A percentile compares a stretch with the other conserved stretches of the same genome.
Conservation (phyloP, 805 yeast genomes). For the Dipodascopsis uninucleata region DNA sequence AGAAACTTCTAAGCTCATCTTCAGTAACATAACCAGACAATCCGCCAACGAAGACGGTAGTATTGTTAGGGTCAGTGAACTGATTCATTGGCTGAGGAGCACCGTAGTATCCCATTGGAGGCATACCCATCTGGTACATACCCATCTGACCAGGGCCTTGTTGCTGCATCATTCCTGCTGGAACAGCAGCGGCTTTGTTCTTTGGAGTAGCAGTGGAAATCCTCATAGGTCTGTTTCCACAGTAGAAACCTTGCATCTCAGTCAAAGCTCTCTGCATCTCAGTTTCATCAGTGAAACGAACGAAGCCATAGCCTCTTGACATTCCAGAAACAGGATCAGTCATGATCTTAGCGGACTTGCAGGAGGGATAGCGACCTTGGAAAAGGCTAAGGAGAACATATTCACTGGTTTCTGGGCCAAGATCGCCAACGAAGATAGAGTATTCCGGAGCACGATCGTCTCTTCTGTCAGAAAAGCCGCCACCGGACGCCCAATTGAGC, state of each 20-base stretch:
- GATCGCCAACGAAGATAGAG: slow-evolving; percentile 83
- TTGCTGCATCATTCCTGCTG: slow-evolving; percentile 30
- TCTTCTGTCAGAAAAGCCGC: slow-evolving; percentile 35
- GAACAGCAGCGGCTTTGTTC: slow-evolving; percentile 36
- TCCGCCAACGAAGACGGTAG: slow-evolving; percentile 70
- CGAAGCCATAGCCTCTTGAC: slow-evolving; percentile 86
- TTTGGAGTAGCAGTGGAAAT: slow-evolving; percentile 67
- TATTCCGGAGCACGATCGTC: slow-evolving; percentile 44
- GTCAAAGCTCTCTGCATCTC: slow-evolving; percentile 68
- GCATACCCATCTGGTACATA: slow-evolving; percentile 32
- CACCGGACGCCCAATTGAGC: slow-evolving; percentile 77
- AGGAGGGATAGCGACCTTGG: slow-evolving; percentile 65
- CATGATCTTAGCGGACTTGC: slow-evolving; percentile 75
- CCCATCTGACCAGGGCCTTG: slow-evolving; percentile 32
- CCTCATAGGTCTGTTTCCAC: slow-evolving; percentile 72
- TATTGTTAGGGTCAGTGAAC: slow-evolving; percentile 75
- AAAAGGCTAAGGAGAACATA: slow-evolving; percentile 60
- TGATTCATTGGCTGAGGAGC: slow-evolving; percentile 43
- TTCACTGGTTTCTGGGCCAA: slow-evolving; percentile 71
- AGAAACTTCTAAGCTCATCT: slow-evolving; percentile 56
- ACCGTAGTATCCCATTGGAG: slow-evolving; percentile 35
- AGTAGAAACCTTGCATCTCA: slow-evolving; percentile 76
- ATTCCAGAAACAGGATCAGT: slow-evolving; percentile 64
- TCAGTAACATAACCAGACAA: slow-evolving; percentile 56
- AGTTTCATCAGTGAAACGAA: slow-evolving; percentile 61